phyloP scores from a whole-genome alignment of 768 basidiomycete species.

The Tulasnella sp. region DNA sequence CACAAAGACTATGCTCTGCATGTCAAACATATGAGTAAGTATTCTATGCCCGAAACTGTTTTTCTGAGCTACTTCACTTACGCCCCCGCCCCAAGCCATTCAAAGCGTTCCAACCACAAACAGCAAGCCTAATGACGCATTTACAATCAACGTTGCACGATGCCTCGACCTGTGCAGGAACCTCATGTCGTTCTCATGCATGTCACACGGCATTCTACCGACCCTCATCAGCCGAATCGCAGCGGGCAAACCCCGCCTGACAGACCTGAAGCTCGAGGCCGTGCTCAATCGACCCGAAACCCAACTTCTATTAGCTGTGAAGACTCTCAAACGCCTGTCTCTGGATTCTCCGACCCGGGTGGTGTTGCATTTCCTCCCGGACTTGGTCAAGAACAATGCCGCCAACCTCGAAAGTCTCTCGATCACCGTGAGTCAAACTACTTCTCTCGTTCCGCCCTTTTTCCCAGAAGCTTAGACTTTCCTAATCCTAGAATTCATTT shows the following conservation, averaged over 20 bases:
- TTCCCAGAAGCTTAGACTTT: background rate
- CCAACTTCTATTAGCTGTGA: background rate
- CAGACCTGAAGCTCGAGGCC: conserved; percentile 13
- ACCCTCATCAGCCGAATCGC: background rate
- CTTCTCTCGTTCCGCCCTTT: background rate
- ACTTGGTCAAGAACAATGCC: background rate
- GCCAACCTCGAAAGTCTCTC: conserved; percentile 2
- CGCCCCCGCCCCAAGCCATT: background rate
- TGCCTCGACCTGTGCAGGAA: conserved; percentile 8
- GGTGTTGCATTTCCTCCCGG: background rate
- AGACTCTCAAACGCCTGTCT: background rate
- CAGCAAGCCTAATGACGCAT: conserved; percentile 6
- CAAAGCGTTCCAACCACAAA: background rate
- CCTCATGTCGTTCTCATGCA: conserved; percentile 15
- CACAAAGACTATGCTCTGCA: conserved; percentile 1
- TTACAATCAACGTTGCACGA: background rate
- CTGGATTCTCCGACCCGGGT: conserved; percentile 8
- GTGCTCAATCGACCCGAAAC: background rate
- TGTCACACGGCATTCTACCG: conserved; percentile 7
- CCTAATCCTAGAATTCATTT: conserved; percentile 9
- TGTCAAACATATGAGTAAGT: conserved; percentile 13
- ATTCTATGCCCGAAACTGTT: background rate
- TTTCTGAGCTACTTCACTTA: background rate
- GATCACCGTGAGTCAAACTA: background rate
- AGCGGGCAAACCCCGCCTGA: conserved; percentile 1